Base-by-base conservation (phyloP, 129 eudicot species). In the Smallanthus sonchifolius region DNA sequence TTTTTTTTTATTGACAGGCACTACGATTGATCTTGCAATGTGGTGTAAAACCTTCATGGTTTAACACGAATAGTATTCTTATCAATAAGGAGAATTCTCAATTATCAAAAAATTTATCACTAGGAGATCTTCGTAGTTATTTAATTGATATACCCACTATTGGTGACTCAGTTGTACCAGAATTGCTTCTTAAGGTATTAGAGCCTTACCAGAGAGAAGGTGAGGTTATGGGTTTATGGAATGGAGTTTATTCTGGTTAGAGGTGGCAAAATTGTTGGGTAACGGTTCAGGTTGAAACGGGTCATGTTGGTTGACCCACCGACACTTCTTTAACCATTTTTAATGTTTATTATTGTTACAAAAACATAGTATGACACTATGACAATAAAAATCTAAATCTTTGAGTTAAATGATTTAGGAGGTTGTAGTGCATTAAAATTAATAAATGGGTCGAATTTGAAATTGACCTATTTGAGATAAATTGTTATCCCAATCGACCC, bases 151-250 rank as follows among this genome's bases (percentile, higher is more conserved):
- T 83, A 80, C 94, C 89, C 42, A 83, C 77, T 65, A 83, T 88
- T 80, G 99, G 97, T 67, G 99, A 94, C 70, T 85, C 89, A 32
- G 99, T 85, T 38, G 99, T 94, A 42, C 94, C 94, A 43, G 99
- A 94, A 85, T 85, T 94, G 91, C 96, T 94, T 56, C 99, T 94
- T 56, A 94, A 94, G 81, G 99, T 94, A 76, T 77, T 94, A 82
- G 99, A 94, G 83, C 99, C 99, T 67, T 94, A 94, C 75, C 91
- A 88, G 73, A 83, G 69, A 78, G 97, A 91, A 88, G 99, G 99
- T 94, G 71, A 72, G 83, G 63, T 69, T 78, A n/a, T 30, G 16
- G 30, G 38, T 56, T 38, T 36, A 66, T 60, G 10, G n/a, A 55
- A 57, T 67, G 8, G 44, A 74, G 42, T 56, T 67, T 73, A 32